Evolutionary conservation across 1,284 basidiomycete genomes (phyloP), one percentile per base, ranked within the genome.

Genomic region (Mrakiaceae sp.): DNA sequence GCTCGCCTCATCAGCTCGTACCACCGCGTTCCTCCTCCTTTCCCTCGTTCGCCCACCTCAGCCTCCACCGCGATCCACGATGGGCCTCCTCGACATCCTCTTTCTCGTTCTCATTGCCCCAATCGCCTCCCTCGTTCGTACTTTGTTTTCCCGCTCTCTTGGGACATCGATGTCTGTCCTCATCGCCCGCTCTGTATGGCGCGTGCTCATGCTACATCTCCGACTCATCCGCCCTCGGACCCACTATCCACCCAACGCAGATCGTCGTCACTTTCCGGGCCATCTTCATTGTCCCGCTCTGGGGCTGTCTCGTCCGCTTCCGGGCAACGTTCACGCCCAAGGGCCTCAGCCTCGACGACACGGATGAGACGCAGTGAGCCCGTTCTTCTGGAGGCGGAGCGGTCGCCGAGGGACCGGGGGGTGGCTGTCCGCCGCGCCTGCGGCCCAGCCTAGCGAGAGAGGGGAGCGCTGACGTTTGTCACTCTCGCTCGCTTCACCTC

Each of bases 301-400:
- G 39, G 7, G 60, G 60, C 4, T 51, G 49, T 16, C 60, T 61
- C 48, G 60, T 61, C 16, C 50, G 60, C 4, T 61, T 78, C 62
- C 69, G 78, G 58, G 76, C 77, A 48, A 79, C 78, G 67, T 79
- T 78, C 68, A 79, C 78, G 58, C 78, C 78, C 4, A 71, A 73
- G 66, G 88, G 87, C 48, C 83, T 94, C 12, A 88, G 88, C 51
- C 79, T 94, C 9, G 60, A 61, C 3, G 50, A 61, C 2, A 50
- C 50, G 44, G 43, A 44, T 3, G 49, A 53, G 6, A 50, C 60
- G 4, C 39, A 50, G 60, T 61, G 12, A 16, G 60, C 51, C 39
- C 40, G 39, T 27, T 27, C 27, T 27, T 2, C 27, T 27, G 27
- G 27, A 27, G 27, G 27, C 27, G 27, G 27, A 2, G 27, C 27